These are phyloP conservation scores for Sechiopsis laciniata DNA, from an alignment of 306 rosid genomes.

Conservation along the genomic window DNA sequence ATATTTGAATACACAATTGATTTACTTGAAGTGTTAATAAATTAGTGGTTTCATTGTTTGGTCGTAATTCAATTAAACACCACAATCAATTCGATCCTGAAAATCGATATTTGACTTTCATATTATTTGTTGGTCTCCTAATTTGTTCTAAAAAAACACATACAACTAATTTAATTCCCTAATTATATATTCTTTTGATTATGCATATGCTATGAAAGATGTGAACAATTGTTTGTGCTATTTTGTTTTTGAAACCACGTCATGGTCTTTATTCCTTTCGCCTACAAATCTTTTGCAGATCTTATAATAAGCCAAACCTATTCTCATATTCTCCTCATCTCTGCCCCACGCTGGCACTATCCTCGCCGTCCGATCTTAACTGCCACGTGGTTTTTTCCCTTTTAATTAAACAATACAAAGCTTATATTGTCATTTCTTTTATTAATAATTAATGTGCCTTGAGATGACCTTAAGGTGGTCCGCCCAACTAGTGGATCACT, in stretches of 20 bases:
- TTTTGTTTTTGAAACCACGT: not conserved
- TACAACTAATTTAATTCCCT: no score
- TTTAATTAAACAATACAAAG: not conserved
- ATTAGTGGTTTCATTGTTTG: no score
- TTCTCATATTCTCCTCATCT: not conserved
- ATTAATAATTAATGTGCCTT: not conserved
- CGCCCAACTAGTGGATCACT: conserved; percentile 1
- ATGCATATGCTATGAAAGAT: not conserved
- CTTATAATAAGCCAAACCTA: conserved; percentile 8
- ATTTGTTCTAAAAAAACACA: no score
- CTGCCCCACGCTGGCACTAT: not conserved
- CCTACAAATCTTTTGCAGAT: conserved; percentile 12
- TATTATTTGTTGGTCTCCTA: no score
- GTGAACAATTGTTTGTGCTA: not conserved
- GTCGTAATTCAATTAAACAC: no score
- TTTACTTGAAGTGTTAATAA: no score
- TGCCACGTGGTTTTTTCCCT: not conserved
- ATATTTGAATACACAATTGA: no score
- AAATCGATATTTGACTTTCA: no score
- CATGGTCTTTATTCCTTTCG: conserved; percentile 13
- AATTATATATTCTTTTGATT: not conserved
- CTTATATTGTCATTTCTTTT: not conserved
- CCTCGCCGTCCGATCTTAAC: not conserved
- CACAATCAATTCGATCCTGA: no score
- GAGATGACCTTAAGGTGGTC: conserved; percentile 8